phyloP scores from a whole-genome alignment of 768 basidiomycete species.

The Mycena albidolilacea region DNA sequence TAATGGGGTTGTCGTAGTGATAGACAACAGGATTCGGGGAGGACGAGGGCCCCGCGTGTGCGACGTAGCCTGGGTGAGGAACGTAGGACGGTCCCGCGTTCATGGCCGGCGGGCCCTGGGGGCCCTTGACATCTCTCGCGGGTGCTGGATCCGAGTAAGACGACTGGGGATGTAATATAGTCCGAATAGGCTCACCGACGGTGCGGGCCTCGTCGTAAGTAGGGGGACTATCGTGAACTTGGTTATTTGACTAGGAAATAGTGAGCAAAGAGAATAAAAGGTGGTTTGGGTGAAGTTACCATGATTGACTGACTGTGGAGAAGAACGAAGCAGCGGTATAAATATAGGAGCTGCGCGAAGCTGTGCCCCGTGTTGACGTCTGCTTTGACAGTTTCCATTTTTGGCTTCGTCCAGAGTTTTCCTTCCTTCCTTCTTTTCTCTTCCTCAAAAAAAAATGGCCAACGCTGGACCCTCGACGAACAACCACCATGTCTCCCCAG shows the following conservation, averaged over 20 bases:
- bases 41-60: slow-evolving; percentile 42
- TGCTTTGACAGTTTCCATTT: neutral
- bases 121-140: slow-evolving; percentile 36
- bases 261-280: neutral
- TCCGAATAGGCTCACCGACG: slow-evolving; percentile 30
- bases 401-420: slow-evolving; percentile 18
- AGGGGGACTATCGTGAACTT: slow-evolving; percentile 60
- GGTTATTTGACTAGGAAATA: slow-evolving; percentile 24
- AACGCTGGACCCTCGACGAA: slow-evolving; percentile 48
- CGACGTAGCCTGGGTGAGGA: slow-evolving; percentile 49
- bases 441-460: slow-evolving; percentile 41
- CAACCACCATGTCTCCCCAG: slow-evolving; percentile 38
- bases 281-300: neutral
- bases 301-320: slow-evolving; percentile 31
- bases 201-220: slow-evolving; percentile 60
- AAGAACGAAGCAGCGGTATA: neutral
- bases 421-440: slow-evolving; percentile 19
- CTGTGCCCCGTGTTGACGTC: neutral
- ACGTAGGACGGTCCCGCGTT: slow-evolving; percentile 39
- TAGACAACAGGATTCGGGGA: slow-evolving; percentile 62
- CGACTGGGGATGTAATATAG: neutral
- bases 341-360: slow-evolving; percentile 11
- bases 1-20: slow-evolving; percentile 77
- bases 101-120: slow-evolving; percentile 19
- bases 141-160: slow-evolving; percentile 21